These are phyloP conservation scores for Tetraselmis striata DNA, from an alignment of 139 green algal genomes.

Conservation along the genomic window DNA sequence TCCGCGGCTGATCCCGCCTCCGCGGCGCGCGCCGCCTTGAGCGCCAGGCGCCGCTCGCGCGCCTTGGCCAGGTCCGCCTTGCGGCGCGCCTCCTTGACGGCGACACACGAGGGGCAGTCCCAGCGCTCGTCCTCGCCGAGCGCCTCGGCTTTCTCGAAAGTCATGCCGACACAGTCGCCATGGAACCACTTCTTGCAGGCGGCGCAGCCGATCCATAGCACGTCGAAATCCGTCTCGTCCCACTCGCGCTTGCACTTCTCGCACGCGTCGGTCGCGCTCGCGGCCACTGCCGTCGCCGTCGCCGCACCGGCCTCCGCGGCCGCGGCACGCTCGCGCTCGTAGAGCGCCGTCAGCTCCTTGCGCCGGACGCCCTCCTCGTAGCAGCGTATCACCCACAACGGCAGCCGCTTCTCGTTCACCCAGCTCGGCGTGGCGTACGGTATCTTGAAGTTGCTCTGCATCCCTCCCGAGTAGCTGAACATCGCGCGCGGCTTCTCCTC, in stretches of 20 bases:
- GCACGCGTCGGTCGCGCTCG: conserved; percentile 31
- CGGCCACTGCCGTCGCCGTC: conserved; percentile 10
- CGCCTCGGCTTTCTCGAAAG: conserved; percentile 18
- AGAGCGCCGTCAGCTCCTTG: conserved; percentile 13
- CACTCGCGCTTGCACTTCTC: conserved; percentile 21
- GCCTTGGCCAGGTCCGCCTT: background rate
- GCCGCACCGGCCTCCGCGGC: background rate
- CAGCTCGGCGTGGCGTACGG: conserved; percentile 17
- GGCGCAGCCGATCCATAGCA: conserved; percentile 39
- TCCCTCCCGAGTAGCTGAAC: background rate
- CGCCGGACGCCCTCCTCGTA: conserved; percentile 42
- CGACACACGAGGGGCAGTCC: conserved; percentile 22
- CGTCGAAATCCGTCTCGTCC: conserved; percentile 27
- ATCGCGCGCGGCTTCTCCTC: background rate
- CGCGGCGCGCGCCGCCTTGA: background rate
- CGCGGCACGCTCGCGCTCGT: background rate
- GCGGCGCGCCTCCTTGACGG: background rate
- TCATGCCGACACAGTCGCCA: conserved; percentile 32
- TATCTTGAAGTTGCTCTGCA: background rate
- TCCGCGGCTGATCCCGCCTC: too few species aligned
- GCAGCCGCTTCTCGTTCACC: conserved; percentile 35
- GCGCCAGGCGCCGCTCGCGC: background rate
- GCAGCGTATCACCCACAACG: conserved; percentile 38
- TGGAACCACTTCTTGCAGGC: conserved; percentile 42
- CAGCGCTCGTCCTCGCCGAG: conserved; percentile 13